These are phyloP conservation scores for Atkinsonella texensis DNA, from an alignment of 2,329 filamentous ascomycete species.

Conservation along the genomic window DNA sequence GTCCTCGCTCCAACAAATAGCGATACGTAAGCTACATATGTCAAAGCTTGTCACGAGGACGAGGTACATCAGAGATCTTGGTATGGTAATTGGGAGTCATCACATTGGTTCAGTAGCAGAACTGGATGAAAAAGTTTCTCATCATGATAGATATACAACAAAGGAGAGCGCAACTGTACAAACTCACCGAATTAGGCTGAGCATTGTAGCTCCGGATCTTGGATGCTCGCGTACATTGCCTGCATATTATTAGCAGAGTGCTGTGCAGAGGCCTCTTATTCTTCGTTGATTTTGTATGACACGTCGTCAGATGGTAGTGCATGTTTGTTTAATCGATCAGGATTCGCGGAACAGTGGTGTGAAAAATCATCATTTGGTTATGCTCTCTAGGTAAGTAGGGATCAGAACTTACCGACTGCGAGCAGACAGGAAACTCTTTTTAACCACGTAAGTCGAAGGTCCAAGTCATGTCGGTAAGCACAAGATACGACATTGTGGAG, in stretches of 20 bases:
- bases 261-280: neutral
- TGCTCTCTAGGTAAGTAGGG: neutral
- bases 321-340: conserved; percentile 56
- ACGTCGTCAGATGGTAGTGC: conserved; percentile 60
- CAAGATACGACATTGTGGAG: no score
- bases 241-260: neutral
- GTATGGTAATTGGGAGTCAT: conserved; percentile 56
- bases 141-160: conserved; percentile 34
- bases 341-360: conserved; percentile 50
- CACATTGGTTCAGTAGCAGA: conserved; percentile 62
- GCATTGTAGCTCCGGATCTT: no score
- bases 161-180: no score
- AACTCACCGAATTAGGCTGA: no score
- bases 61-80: conserved; percentile 41
- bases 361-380: conserved; percentile 37
- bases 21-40: no score
- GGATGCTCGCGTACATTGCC: no score
- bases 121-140: conserved; percentile 54
- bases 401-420: neutral
- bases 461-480: no score
- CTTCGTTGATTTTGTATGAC: neutral
- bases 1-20: no score
- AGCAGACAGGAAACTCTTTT: no score
- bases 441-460: no score
- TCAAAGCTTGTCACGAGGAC: neutral